These are phyloP conservation scores for Puya raimondii DNA, from an alignment of 176 grass and related monocot genomes.

Conservation along the genomic window DNA sequence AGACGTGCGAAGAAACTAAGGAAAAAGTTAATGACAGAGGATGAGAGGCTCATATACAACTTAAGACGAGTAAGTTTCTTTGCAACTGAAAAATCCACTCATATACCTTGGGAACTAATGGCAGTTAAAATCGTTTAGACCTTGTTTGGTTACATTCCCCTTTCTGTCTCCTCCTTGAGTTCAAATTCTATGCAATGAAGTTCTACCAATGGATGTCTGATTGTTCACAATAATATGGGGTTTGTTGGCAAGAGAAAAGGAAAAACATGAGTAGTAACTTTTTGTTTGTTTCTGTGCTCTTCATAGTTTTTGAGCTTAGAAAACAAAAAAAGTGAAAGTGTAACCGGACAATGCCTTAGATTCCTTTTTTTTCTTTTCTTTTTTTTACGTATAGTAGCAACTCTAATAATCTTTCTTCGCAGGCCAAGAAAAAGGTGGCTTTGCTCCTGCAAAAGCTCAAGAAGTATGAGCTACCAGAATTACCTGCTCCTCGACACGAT, in stretches of 20 bases:
- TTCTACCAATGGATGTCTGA: too few relatives aligned
- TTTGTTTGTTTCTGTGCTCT: too few relatives aligned
- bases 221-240: too few relatives aligned
- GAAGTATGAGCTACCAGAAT: constrained; percentile 89
- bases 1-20: constrained; percentile 79
- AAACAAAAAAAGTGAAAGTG: too few relatives aligned
- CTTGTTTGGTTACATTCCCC: not conserved
- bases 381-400: not conserved
- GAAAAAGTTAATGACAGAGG: constrained; percentile 94
- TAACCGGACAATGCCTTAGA: too few relatives aligned
- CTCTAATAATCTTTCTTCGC: constrained; percentile 16
- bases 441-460: constrained; percentile 94
- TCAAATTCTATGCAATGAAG: too few relatives aligned
- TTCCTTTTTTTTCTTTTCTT: not conserved
- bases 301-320: too few relatives aligned
- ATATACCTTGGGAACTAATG: not conserved
- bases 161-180: too few relatives aligned
- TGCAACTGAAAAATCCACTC: not conserved
- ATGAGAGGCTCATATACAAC: constrained; percentile 85
- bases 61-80: constrained; percentile 47
- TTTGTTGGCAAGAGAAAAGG: too few relatives aligned
- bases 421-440: constrained; percentile 94
- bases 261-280: too few relatives aligned
- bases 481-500: constrained; percentile 80
- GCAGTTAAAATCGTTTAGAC: not conserved